A percentile compares a stretch with the other conserved stretches of the same genome.
These are phyloP conservation scores for Pythium scleroteichum DNA, from an alignment of 352 stramenopile genomes.

Conservation along the genomic window DNA sequence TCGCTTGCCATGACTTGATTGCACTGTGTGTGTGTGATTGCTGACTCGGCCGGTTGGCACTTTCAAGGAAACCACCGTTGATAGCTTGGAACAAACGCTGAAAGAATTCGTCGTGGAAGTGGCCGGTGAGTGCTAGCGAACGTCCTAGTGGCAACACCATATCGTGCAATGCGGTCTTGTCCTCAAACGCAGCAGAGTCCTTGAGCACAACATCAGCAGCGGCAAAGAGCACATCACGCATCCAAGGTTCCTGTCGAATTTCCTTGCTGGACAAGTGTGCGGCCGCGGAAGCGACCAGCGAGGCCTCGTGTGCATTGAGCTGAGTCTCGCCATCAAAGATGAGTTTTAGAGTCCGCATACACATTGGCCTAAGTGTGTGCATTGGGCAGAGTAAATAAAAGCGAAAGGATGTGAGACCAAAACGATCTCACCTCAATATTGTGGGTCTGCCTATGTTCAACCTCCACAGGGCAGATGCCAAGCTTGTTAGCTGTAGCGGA, in stretches of 20 bases:
- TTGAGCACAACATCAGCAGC: slow-evolving; percentile 40
- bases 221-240: slow-evolving; percentile 42
- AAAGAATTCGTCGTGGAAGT: slow-evolving; percentile 61
- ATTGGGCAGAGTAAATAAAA: neutral
- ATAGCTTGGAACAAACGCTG: slow-evolving; percentile 42
- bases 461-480: slow-evolving; percentile 50
- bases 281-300: slow-evolving; percentile 48
- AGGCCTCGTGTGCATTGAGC: slow-evolving; percentile 48
- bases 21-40: neutral
- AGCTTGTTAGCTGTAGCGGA: slow-evolving; percentile 38
- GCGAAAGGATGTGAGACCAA: neutral
- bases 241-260: slow-evolving; percentile 48
- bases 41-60: slow-evolving; percentile 29
- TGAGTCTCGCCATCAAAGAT: slow-evolving; percentile 35
- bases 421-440: slow-evolving; percentile 54
- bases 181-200: slow-evolving; percentile 16
- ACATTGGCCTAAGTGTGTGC: slow-evolving; percentile 16
- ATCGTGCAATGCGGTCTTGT: slow-evolving; percentile 21
- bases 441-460: slow-evolving; percentile 54
- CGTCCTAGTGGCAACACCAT: slow-evolving; percentile 48
- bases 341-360: slow-evolving; percentile 33
- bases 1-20: slow-evolving; percentile 12
- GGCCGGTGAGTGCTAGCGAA: slow-evolving; percentile 49
- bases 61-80: slow-evolving; percentile 43
- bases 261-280: slow-evolving; percentile 54